Base-by-base conservation (phyloP, 805 yeast species). In the Metschnikowia matae region DNA sequence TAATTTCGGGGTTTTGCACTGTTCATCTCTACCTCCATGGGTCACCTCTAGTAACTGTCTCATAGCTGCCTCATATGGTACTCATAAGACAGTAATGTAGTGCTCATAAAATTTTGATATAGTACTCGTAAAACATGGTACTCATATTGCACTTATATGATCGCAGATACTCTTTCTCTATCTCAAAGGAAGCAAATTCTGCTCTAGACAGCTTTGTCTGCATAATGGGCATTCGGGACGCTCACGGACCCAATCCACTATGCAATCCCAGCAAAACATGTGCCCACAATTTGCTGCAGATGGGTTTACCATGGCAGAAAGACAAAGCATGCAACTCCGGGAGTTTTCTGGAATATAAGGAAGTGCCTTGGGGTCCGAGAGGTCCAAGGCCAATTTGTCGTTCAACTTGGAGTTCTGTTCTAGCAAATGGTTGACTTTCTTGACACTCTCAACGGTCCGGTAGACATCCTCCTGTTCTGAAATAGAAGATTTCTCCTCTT, bases 251-350 rank as follows among this genome's bases (percentile, higher is more conserved):
- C 98, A 92, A 58, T 87, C 96, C 6, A 83, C 75, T 4, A 90
- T 82, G 64, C 98, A 92, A 6, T 73, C 75, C 97, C 98, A 92
- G 68, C 99, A 92, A 65, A 88, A 92, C 14, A 89, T 51, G 65
- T 92, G 99, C 0, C 98, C 99, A 68, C 99, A 92, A 4, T 84
- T 80, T 0, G 96, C 89, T 53, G 88, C 81, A 0, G 96, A 74
- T 4, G 99, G 98, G 54, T 87, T 81, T 1, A 69, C 74, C 94
- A 92, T 87, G 14, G 78, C 74, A 7, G 87, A 83, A 21, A 92
- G 74, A 64, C 99, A 92, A 18, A 94, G 74, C 78, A 90, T 85
- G 63, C 99, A 92, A 39, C 78, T 75, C 48, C 97, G 75, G 1
- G 95, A 83, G 23, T 70, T 66, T 50, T 76, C 83, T 0, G 91